Base-by-base conservation (phyloP, 2,329 filamentous ascomycete species). In the Verticillium longisporum region DNA sequence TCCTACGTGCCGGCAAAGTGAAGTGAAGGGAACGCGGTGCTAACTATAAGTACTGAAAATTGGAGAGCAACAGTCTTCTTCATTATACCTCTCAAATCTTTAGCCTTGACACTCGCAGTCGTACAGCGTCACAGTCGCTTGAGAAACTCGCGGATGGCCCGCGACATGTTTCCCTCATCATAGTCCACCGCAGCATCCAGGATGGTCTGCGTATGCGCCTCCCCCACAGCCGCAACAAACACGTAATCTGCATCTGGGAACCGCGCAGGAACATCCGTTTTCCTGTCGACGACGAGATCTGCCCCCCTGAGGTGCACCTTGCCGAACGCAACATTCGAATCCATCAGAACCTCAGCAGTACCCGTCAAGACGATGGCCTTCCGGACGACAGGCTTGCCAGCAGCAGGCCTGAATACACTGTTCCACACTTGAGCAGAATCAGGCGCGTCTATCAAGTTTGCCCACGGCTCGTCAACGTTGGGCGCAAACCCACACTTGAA, bases 141-240 rank as follows among this genome's bases (percentile, higher is more conserved):
- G 7, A 50, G 11, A 26, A 50, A 50, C 18, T 50, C 45, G 10
- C 21, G 15, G 15, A 64, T 57, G n/a, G 63, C 61, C 11, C 55
- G 31, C 36, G 34, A 56, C 58, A 62, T 62, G 4, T 34, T 55
- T 2, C 61, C 63, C 3, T 50, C 60, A 2, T 60, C 15, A 15
- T 61, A 63, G 7, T 50, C 13, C 33, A 59, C 31, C 6, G 37
- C 56, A 15, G 55, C 55, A 55, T 64, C 63, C 9, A 64, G 15
- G 2, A 34, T 61, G 4, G 56, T 50, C 56, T 64, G 63, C 9
- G 57, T 60, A 57, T 63, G 63, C 15, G 56, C 58, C 55, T 64
- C 63, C 4, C 55, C 50, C 14, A 50, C 36, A 14, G 61, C 57
- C 18, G 60, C 53, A 11, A 56, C 63, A 18, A 60, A 57, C 32